These are phyloP conservation scores for Tricladium varicosporioides DNA, from an alignment of 2,329 filamentous ascomycete species.

Conservation along the genomic window DNA sequence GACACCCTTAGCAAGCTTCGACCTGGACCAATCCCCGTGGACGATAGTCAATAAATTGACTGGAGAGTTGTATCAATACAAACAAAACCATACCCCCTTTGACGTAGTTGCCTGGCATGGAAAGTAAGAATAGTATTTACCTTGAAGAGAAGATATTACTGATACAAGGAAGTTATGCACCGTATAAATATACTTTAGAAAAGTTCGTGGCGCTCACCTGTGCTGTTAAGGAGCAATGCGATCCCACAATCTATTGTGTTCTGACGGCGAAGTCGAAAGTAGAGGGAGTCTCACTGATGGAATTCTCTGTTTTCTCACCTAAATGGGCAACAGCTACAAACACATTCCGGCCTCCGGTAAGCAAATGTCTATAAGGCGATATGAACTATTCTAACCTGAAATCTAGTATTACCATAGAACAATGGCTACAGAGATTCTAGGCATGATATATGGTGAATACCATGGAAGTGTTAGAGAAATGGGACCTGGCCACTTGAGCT, in stretches of 20 bases:
- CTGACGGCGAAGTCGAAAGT: conserved; percentile 55
- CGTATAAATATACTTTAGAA: conserved; percentile 68
- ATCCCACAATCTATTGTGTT: conserved; percentile 64
- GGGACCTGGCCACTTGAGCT: conserved; percentile 43
- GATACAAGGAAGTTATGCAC: conserved; percentile 34
- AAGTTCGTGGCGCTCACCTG: conserved; percentile 54
- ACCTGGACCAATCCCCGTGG: conserved; percentile 37
- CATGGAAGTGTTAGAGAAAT: conserved; percentile 65
- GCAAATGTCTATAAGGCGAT: too few species aligned
- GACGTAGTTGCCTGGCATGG: conserved; percentile 78
- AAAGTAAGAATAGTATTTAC: conserved; percentile 56
- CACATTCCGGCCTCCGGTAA: conserved; percentile 50
- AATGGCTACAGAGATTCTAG: conserved; percentile 47
- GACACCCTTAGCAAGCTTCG: conserved; percentile 52
- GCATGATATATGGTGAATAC: conserved; percentile 44
- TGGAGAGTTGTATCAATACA: conserved; percentile 60
- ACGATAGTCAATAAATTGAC: conserved; percentile 63
- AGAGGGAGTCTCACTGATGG: conserved; percentile 53
- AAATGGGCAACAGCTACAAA: conserved; percentile 60
- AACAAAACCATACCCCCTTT: conserved; percentile 68
- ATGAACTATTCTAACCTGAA: too few species aligned
- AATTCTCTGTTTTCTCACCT: conserved; percentile 66
- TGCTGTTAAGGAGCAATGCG: conserved; percentile 60
- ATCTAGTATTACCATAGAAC: conserved; percentile 50
- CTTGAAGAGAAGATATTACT: neutral